Evolutionary conservation across 805 yeast genomes (phyloP), one percentile per base, ranked within the genome.

Genomic region (Candida broadrunensis): DNA sequence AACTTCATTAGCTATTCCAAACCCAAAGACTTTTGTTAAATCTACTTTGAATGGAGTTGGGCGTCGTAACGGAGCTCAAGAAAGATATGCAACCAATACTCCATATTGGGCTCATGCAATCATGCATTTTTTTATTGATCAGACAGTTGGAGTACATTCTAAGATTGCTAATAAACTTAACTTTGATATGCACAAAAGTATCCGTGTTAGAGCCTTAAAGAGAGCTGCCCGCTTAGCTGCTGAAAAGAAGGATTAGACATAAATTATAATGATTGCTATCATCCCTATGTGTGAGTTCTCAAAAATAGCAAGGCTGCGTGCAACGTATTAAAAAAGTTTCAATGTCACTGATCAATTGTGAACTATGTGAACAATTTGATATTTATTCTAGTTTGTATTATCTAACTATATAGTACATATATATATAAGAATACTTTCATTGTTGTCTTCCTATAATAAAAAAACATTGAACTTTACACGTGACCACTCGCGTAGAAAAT

Each of bases 51-150:
- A 66, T 35, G 72, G 76, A 41, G 77, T 83, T 45, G 97, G 97
- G 18, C 83, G 87, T 57, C 80, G 95, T 51, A 80, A 82, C 36
- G 99, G 99, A 41, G 95, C 98, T 15, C 96, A 88, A 63, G 96
- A 87, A 47, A 79, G 96, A 54, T 88, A 61, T 53, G 95, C 81
- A 25, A 88, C 97, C 2, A 66, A 73, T 41, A 91, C 98, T 1
- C 99, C 99, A 25, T 93, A 73, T 74, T 89, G 96, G 88, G 65
- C 88, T 2, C 99, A 93, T 66, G 98, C 97, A 2, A 59, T 91
- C 38, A 81, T 90, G 83, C 96, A 90, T 61, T 90, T 86, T 75
- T 70, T 71, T 39, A 79, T 90, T 47, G 90, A 81, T 37, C 77
- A 78, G 55, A 77, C 88, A 9, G 82, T 89, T 36, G 98, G 99